Base-by-base conservation (phyloP, 2,329 filamentous ascomycete species). In the Aspergillus clavatus region DNA sequence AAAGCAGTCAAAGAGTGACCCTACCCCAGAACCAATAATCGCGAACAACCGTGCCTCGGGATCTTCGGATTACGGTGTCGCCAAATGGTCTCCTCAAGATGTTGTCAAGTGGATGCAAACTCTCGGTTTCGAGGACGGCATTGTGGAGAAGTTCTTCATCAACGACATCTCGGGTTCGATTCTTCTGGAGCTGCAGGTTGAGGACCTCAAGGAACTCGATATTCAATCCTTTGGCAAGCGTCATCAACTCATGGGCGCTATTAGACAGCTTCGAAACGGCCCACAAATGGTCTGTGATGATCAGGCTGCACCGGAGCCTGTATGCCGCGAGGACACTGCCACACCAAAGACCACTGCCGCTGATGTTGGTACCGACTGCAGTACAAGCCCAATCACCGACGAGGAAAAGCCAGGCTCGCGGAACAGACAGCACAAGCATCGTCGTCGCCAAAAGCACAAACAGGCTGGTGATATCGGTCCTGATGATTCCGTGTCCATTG, bases 111-210 rank as follows among this genome's bases (percentile, higher is more conserved):
- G 87, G 80, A 93, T 96, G 89, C 80, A 84, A 60, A 81, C 88
- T 64, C 81, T 83, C 36, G 89, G 87, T 56, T 83, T 95, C 62
- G 90, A 95, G 63, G 72, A 81, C 41, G 72, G 77, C 5, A 77
- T 91, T 40, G 84, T 93, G 8, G 84, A 94, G 59, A 87, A 86
- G 56, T 96, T 98, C 60, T 78, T 90, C 50, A 80, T 86, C 58
- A 94, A 98, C 66, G 91, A 98, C 62, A 96, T 98, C 65, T 89
- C 85, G 21, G 91, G 91, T 11, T 78, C 82, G 4, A 87, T 97
- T 45, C 73, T 97, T 16, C 82, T 95, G 42, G 89, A 91, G n/a
- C 73, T 98, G 35, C 89, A 95, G 62, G 90, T 91, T 56, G 89
- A 95, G 52, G 90, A 84, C 48, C 67, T 84, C 26, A 83, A 82